A percentile compares a stretch with the other conserved stretches of the same genome.
These are phyloP conservation scores for Agaricus blazei DNA, from an alignment of 768 basidiomycete species.

Conservation along the genomic window DNA sequence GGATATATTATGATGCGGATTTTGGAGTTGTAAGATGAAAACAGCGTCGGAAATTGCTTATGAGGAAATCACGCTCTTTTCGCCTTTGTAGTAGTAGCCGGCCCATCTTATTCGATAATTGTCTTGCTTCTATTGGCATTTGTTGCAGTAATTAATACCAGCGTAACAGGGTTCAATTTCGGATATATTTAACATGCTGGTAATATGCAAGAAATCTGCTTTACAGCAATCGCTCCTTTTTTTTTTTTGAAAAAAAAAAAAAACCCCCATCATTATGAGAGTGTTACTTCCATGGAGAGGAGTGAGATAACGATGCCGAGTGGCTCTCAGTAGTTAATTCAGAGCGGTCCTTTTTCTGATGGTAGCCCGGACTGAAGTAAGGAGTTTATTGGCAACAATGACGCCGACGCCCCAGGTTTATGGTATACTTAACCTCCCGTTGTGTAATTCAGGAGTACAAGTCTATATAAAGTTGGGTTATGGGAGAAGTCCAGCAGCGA, in stretches of 20 bases:
- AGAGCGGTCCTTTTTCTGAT: neutral
- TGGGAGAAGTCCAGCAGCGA: conserved; percentile 7
- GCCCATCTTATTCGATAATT: neutral
- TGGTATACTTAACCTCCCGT: neutral
- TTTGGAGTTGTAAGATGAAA: conserved; percentile 7
- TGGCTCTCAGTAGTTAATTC: neutral
- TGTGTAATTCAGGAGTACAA: conserved; percentile 10
- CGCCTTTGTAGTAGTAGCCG: neutral
- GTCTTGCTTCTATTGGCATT: neutral
- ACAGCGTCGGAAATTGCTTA: conserved; percentile 9
- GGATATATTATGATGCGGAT: conserved; percentile 25
- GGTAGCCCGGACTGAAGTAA: neutral
- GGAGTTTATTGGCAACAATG: neutral
- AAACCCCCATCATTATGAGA: no score
- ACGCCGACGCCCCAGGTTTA: neutral
- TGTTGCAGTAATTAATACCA: no score
- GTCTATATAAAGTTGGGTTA: conserved; percentile 3
- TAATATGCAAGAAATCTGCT: no score
- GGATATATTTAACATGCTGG: no score
- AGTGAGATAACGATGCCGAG: neutral
- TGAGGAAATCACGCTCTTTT: conserved; percentile 7
- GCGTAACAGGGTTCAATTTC: no score
- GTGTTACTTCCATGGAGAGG: no score
- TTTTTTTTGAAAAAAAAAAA: no score
- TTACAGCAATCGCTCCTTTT: no score